Conservation (phyloP, 345 rosid species). For the Ailanthus altissimus region DNA sequence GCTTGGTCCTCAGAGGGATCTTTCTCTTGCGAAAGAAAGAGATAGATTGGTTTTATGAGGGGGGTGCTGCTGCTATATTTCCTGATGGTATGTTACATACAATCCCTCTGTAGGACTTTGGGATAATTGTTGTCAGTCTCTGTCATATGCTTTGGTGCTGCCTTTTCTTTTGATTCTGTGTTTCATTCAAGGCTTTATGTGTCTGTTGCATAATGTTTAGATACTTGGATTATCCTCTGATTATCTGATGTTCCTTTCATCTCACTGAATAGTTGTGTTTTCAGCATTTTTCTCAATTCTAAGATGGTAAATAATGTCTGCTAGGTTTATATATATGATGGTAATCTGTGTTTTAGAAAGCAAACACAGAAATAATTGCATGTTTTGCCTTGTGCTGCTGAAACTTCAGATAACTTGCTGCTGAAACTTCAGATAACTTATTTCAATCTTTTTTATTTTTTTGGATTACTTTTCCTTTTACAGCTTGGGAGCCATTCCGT, state of each 20-base stretch:
- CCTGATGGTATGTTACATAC: conserved; percentile 75
- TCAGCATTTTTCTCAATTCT: not conserved
- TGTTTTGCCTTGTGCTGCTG: conserved; percentile 7
- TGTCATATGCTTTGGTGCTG: not conserved
- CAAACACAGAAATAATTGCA: not conserved
- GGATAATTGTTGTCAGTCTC: not conserved
- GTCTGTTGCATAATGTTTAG: not conserved
- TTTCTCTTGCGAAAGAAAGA: conserved; percentile 90
- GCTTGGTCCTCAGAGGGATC: conserved; percentile 88
- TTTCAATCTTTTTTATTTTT: conserved; percentile 4
- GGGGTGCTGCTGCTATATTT: conserved; percentile 92
- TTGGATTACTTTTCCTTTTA: conserved; percentile 11
- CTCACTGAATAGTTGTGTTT: not conserved
- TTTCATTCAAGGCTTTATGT: not conserved
- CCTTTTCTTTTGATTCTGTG: not conserved
- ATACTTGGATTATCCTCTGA: not conserved
- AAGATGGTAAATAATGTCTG: not conserved
- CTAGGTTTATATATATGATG: not conserved
- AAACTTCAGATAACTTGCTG: not conserved
- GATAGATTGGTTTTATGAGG: conserved; percentile 96
- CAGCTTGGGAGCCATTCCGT: conserved; percentile 96
- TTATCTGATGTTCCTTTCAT: conserved; percentile 5
- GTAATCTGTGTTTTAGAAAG: not conserved
- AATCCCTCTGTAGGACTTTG: conserved; percentile 7
- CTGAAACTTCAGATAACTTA: too few relatives aligned